phyloP scores from a whole-genome alignment of 1,284 basidiomycete genomes.

The Retiboletus fuscus region DNA sequence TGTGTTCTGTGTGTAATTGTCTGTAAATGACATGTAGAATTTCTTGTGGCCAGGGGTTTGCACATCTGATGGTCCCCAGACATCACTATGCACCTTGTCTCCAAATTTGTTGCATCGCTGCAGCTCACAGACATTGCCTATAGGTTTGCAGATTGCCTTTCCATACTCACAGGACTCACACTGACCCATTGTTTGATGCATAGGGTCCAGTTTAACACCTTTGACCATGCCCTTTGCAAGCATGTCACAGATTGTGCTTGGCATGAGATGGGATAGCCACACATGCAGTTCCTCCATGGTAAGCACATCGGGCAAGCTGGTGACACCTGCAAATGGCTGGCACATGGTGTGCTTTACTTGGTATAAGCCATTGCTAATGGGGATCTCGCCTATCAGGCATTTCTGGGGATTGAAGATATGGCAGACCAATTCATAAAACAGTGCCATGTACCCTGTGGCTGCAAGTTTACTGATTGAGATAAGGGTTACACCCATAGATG shows the following conservation, averaged over 20 bases:
- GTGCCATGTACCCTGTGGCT: neutral
- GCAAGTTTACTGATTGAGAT: conserved; percentile 39
- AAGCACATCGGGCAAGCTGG: neutral
- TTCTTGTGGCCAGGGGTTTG: neutral
- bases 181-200: conserved; percentile 2
- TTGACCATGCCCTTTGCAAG: conserved; percentile 13
- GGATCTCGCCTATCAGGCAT: neutral
- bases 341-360: neutral
- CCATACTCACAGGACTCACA: neutral
- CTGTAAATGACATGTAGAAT: neutral
- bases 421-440: neutral
- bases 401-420: neutral
- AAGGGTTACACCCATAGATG: conserved; percentile 5
- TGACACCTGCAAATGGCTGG: neutral
- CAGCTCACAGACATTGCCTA: neutral
- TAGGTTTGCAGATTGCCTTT: neutral
- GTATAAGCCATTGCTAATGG: neutral
- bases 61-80: neutral
- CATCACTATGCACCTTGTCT: neutral
- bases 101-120: fast-evolving
- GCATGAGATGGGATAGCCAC: conserved; percentile 2
- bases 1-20: neutral
- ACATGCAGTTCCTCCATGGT: conserved; percentile 22
- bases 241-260: neutral
- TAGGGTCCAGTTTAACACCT: neutral